phyloP scores from a whole-genome alignment of 2,329 filamentous ascomycete species.

The Diaporthe aspalathi region DNA sequence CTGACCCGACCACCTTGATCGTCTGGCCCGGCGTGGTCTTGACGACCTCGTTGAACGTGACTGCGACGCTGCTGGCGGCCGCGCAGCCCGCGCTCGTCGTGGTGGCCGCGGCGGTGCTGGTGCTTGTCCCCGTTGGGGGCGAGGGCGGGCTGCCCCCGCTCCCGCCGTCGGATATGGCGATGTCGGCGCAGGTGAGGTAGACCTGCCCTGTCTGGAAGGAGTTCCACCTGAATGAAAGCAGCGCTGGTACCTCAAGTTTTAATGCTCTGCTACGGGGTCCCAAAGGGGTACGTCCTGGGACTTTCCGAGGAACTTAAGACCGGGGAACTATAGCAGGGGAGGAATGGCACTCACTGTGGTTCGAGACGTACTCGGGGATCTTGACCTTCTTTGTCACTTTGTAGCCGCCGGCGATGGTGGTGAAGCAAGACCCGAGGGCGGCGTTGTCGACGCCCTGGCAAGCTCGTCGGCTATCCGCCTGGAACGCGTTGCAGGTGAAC shows the following conservation, averaged over 20 bases:
- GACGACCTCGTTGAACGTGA: slow-evolving; percentile 56
- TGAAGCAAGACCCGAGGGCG: slow-evolving; percentile 58
- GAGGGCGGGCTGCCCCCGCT: slow-evolving; percentile 37
- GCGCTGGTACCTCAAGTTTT: too few relatives aligned
- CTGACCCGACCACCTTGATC: slow-evolving; percentile 60
- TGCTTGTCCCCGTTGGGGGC: slow-evolving; percentile 37
- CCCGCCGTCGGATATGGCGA: slow-evolving; percentile 52
- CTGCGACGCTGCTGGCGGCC: slow-evolving; percentile 50
- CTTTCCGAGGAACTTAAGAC: too few relatives aligned
- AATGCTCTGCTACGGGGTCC: too few relatives aligned
- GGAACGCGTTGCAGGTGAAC: slow-evolving; percentile 64
- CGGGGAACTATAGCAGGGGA: slow-evolving; percentile 62
- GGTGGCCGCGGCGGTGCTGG: slow-evolving; percentile 39
- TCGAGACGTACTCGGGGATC: slow-evolving; percentile 59
- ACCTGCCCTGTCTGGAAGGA: slow-evolving; percentile 65
- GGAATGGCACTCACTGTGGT: too few relatives aligned
- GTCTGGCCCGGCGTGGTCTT: slow-evolving; percentile 60
- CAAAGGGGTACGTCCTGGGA: too few relatives aligned
- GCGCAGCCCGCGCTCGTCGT: slow-evolving; percentile 46
- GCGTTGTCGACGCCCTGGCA: slow-evolving; percentile 61
- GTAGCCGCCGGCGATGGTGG: slow-evolving; percentile 64
- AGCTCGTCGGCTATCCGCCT: slow-evolving; percentile 49
- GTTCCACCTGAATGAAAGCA: too few relatives aligned
- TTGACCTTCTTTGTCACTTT: slow-evolving; percentile 64
- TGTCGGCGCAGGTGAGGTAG: slow-evolving; percentile 65